A percentile compares a stretch with the other conserved stretches of the same genome.
Conservation (phyloP, 768 basidiomycete genomes). For the Lentinula lateritia region DNA sequence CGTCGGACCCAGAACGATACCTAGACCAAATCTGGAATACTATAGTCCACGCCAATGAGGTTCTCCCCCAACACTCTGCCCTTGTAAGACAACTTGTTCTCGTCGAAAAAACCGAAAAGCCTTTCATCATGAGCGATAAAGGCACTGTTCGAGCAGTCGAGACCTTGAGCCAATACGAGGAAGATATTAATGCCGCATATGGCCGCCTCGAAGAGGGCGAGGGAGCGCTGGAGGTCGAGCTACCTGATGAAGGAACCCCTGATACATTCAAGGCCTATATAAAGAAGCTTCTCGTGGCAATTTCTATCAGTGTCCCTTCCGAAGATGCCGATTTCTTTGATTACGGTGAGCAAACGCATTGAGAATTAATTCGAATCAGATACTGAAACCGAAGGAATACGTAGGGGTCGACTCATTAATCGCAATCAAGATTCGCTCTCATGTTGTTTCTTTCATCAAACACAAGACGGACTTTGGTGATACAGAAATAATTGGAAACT, state of each 20-base stretch:
- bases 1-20: slow-evolving; percentile 5
- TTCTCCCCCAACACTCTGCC: slow-evolving; percentile 21
- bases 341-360: not conserved
- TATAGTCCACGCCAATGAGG: slow-evolving; percentile 16
- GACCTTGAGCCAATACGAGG: slow-evolving; percentile 15
- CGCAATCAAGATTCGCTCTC: not conserved
- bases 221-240: not conserved
- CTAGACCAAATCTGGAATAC: slow-evolving; percentile 17
- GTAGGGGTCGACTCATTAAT: not conserved
- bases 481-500: not conserved
- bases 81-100: slow-evolving; percentile 19
- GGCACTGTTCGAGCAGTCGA: slow-evolving; percentile 16
- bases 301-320: not conserved
- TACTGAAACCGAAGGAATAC: not conserved
- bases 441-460: not conserved
- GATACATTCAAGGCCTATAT: not conserved
- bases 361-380: no score
- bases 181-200: slow-evolving; percentile 21
- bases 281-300: not conserved
- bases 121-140: slow-evolving; percentile 21
- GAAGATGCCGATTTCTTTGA: not conserved
- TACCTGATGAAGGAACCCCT: not conserved
- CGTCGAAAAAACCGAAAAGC: slow-evolving; percentile 13
- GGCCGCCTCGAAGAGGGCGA: slow-evolving; percentile 8
- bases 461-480: not conserved